Percentiles rank a stretch among this genome's conserved stretches.
Evolutionary conservation across 768 basidiomycete genomes (phyloP).

Genomic region (Glaciozyma antarctica): DNA sequence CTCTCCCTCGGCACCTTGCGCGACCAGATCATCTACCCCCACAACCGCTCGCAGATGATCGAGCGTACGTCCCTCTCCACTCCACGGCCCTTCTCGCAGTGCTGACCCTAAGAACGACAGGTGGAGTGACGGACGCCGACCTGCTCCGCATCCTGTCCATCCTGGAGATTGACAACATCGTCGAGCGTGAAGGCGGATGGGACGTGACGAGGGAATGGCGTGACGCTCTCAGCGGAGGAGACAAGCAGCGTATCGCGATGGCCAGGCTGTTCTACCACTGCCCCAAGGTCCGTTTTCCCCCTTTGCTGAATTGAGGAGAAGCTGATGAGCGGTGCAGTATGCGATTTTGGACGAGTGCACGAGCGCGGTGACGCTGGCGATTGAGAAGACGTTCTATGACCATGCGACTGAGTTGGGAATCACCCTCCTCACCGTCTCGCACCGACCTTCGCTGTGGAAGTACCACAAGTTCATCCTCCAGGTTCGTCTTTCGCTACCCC

Average conservation of each 20-base stretch:
- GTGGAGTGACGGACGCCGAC: conserved; percentile 55
- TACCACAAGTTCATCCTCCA: conserved; percentile 38
- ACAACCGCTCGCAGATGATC: conserved; percentile 67
- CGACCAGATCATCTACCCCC: conserved; percentile 93
- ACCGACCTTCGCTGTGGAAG: conserved; percentile 87
- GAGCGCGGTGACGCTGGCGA: conserved; percentile 80
- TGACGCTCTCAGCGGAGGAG: conserved; percentile 84
- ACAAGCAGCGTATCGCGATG: conserved; percentile 96
- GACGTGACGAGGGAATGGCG: conserved; percentile 82
- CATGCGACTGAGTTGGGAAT: conserved; percentile 77
- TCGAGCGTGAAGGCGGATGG: conserved; percentile 96
- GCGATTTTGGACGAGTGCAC: conserved; percentile 96
- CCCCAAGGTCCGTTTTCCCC: conserved; percentile 57
- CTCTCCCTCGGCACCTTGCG: conserved; percentile 85
- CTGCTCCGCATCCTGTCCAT: conserved; percentile 60
- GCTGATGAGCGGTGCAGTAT: conserved; percentile 50
- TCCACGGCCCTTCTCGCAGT: not conserved
- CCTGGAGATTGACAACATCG: conserved; percentile 75
- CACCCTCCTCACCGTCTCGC: conserved; percentile 87
- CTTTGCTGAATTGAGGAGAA: not conserved
- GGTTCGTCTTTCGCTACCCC: conserved; percentile 5
- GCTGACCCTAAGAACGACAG: not conserved
- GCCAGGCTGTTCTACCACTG: conserved; percentile 89
- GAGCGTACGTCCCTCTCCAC: conserved; percentile 47
- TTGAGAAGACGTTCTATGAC: conserved; percentile 93